Evolutionary conservation across 2,329 filamentous ascomycete genomes (phyloP).

Genomic region (Exophiala phaeomuriformis): DNA sequence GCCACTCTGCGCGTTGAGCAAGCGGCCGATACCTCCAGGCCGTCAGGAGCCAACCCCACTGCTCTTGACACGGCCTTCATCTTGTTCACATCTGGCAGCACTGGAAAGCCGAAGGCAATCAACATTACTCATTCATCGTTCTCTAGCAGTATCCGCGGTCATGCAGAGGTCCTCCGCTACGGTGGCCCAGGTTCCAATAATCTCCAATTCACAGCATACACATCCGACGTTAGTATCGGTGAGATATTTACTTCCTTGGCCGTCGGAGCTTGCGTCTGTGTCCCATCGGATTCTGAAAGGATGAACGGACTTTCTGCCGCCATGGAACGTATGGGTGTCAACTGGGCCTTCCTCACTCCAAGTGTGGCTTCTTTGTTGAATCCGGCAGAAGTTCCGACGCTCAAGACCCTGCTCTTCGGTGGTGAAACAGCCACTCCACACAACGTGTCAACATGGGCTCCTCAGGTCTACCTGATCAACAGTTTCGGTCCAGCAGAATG

Average conservation of each 20-base stretch:
- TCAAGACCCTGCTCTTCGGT: conserved; percentile 36
- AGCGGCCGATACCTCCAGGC: too few species aligned
- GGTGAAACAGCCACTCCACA: conserved; percentile 21
- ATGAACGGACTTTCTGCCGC: conserved; percentile 43
- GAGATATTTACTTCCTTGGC: conserved; percentile 35
- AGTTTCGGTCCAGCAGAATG: conserved; percentile 41
- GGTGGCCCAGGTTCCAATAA: conserved; percentile 25
- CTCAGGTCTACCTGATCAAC: conserved; percentile 25
- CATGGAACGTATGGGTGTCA: conserved; percentile 47
- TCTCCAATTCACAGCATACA: conserved; percentile 40
- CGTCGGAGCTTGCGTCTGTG: conserved; percentile 42
- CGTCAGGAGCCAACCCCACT: too few species aligned
- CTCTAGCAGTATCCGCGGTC: conserved; percentile 38
- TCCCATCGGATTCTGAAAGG: conserved; percentile 39
- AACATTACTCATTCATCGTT: conserved; percentile 33
- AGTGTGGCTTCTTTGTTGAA: conserved; percentile 46
- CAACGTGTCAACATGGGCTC: background rate
- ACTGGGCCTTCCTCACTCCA: conserved; percentile 52
- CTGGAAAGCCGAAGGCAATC: conserved; percentile 30
- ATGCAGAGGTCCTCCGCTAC: conserved; percentile 32
- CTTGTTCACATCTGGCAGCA: conserved; percentile 33
- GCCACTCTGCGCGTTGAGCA: too few species aligned
- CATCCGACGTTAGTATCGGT: conserved; percentile 41
- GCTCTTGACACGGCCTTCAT: conserved; percentile 22
- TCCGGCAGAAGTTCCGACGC: conserved; percentile 38